Base-by-base conservation (phyloP, 1,139 yeast species). In the Scheffersomyces titani region DNA sequence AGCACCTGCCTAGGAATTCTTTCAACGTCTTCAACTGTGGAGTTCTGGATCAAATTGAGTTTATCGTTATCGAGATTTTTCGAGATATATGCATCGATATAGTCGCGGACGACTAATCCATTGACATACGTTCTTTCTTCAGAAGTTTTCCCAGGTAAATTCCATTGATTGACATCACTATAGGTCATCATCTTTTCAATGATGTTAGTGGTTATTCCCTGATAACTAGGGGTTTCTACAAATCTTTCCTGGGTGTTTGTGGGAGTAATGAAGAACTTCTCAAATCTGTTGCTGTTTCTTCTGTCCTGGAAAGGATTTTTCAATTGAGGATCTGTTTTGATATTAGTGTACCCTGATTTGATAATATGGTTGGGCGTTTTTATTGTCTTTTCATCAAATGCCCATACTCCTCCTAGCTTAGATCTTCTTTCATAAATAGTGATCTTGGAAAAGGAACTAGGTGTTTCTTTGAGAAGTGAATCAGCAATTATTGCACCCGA, bases 401-500 rank as follows among this genome's bases (percentile, higher is more conserved):
- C 65, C 79, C 79, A 75, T 7, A 74, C 64, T 0, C 79, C 79
- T 2, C 79, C 78, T 5, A 73, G 54, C 16, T 61, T 59, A 19
- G 57, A 55, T 55, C 76, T 66, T 56, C 79, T 63, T 54, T 74
- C 79, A 59, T 65, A 73, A 1, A 74, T 51, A 2, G 71, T 71
- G 22, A 75, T 65, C 13, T 60, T 56, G 36, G 59, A 49, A 13
- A 59, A 48, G 11, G 52, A 54, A 5, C 57, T 50, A n/a, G 40
- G 47, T 6, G 51, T 49, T 52, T 80, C 81, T 51, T 74, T 69
- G 2, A 77, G 60, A 6, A 82, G 62, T 4, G 75, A 61, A 56
- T 81, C 83, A 16, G 81, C 67, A 0, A 76, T 70, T 44, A 81
- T 72, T 13, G 83, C 81, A 3, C 85, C 85, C 1, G 83, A 77